Base-by-base conservation (phyloP, 768 basidiomycete genomes). In the Boletus tomentosulus region DNA sequence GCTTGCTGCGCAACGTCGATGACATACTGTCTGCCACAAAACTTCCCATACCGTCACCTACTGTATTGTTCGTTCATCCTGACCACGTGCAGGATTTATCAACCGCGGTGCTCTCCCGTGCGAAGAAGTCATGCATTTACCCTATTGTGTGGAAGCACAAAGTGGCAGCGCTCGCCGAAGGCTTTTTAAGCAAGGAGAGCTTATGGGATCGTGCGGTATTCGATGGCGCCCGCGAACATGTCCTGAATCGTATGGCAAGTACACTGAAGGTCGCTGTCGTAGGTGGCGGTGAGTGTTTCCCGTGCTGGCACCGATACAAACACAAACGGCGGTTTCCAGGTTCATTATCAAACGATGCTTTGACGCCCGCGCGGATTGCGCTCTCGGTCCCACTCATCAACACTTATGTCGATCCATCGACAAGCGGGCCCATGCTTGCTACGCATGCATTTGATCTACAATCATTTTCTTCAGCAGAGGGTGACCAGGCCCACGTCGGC, bases 381-480 rank as follows among this genome's bases (percentile, higher is more conserved):
- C 75, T 95, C 24, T 90, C 89, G 5, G 73, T 94, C 6, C 91
- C 92, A 0, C 63, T 92, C 25, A 79, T 93, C 48, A 81, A 84
- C 64, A 75, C 75, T 1, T 82, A 78, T 64, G 78, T 75, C 9
- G 84, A 86, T 69, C 79, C 79, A 4, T 70, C 82, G 37, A 84
- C 86, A 22, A 75, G 85, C 2, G 92, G 86, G 3, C 94, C 94
- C 0, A 70, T 95, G 28, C 78, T 94, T 43, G 88, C 89, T 6
- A 82, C 89, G 8, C 89, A 95, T 63, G 84, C 89, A 8, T 80
- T 91, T 50, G 94, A 98, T 66, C 69, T 97, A 25, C 94, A 97
- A 70, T 78, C 84, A 11, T 82, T 92, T 66, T 76, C 80, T 3
- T 60, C 67, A 5, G 66, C 68, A 19, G 60, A 68, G 5, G 54